phyloP scores from a whole-genome alignment of 75 land plant genomes.

The Gnetum montanum region DNA sequence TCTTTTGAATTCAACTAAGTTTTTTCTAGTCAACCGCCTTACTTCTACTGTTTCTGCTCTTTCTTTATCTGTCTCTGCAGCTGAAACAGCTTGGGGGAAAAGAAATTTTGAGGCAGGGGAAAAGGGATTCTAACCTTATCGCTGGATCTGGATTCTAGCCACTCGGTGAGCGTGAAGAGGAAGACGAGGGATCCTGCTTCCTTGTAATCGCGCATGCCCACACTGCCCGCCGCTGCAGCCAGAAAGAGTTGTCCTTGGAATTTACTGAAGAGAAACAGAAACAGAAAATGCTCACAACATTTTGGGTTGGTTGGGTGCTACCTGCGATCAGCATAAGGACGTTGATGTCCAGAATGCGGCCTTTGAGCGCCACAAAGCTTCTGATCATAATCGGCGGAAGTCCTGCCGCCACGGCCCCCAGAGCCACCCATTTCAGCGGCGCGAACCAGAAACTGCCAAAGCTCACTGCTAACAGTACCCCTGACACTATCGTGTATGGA shows the following conservation, averaged over 20 bases:
- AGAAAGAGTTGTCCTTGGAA: too few species aligned
- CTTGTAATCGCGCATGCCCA: slow-evolving; percentile 64
- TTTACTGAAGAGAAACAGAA: too few species aligned
- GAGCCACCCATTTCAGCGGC: slow-evolving; percentile 67
- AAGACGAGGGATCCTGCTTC: slow-evolving; percentile 87
- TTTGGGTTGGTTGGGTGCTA: not conserved
- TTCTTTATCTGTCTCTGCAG: not conserved
- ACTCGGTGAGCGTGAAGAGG: slow-evolving; percentile 78
- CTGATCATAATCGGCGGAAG: slow-evolving; percentile 43
- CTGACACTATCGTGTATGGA: slow-evolving; percentile 54
- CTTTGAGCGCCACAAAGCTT: slow-evolving; percentile 35
- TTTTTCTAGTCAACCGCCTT: too few species aligned
- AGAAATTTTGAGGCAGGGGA: too few species aligned
- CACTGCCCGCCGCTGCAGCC: slow-evolving; percentile 70
- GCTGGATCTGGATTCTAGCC: slow-evolving; percentile 86
- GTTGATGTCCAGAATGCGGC: slow-evolving; percentile 63
- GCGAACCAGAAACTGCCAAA: slow-evolving; percentile 35
- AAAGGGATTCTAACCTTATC: slow-evolving; percentile 46
- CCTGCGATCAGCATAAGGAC: slow-evolving; percentile 75
- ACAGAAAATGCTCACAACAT: not conserved
- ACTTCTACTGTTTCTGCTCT: too few species aligned
- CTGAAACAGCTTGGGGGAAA: not conserved
- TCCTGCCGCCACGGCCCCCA: slow-evolving; percentile 69
- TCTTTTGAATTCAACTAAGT: too few species aligned
- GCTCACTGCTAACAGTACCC: slow-evolving; percentile 37